phyloP scores from a whole-genome alignment of 108 stramenopile genomes.

The Nannochloropsis salina region DNA sequence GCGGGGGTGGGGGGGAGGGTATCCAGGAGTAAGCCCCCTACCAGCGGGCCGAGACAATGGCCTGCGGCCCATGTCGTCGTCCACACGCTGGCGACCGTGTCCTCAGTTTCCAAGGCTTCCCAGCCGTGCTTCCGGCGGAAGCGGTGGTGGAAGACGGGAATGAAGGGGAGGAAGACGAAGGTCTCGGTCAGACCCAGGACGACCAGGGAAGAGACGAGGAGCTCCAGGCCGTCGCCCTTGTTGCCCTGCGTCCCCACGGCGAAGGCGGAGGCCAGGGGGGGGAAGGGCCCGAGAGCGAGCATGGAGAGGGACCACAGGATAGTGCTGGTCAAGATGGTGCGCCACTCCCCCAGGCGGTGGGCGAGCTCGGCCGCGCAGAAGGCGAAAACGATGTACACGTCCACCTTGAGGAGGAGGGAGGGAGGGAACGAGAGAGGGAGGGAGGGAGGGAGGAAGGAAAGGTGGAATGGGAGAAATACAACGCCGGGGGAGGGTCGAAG shows the following conservation, averaged over 20 bases:
- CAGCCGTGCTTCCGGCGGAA: not conserved
- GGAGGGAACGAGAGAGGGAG: not conserved
- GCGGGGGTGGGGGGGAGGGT: not conserved
- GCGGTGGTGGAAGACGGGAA: not conserved
- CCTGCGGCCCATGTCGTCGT: not conserved
- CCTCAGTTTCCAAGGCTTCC: not conserved
- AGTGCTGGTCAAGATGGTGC: not conserved
- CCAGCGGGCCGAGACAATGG: not conserved
- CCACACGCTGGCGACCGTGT: not conserved
- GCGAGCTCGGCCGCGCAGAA: conserved; percentile 1
- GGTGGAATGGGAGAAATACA: not conserved
- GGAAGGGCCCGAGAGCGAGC: not conserved
- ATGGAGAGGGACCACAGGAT: not conserved
- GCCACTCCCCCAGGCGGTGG: conserved; percentile 7
- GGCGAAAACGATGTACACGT: conserved; percentile 5
- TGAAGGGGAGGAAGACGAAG: not conserved
- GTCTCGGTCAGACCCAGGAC: not conserved
- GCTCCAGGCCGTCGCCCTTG: not conserved
- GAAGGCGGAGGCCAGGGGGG: not conserved
- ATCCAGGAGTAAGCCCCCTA: not conserved
- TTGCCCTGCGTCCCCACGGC: not conserved
- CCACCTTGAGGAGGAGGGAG: not conserved
- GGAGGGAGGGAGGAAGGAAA: not conserved
- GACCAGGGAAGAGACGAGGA: not conserved
- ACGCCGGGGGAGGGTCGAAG: not conserved